Percentiles rank a stretch among this genome's conserved stretches.
Evolutionary conservation across 2,329 filamentous ascomycete species (phyloP).

Genomic region (Fusarium equiseti): DNA sequence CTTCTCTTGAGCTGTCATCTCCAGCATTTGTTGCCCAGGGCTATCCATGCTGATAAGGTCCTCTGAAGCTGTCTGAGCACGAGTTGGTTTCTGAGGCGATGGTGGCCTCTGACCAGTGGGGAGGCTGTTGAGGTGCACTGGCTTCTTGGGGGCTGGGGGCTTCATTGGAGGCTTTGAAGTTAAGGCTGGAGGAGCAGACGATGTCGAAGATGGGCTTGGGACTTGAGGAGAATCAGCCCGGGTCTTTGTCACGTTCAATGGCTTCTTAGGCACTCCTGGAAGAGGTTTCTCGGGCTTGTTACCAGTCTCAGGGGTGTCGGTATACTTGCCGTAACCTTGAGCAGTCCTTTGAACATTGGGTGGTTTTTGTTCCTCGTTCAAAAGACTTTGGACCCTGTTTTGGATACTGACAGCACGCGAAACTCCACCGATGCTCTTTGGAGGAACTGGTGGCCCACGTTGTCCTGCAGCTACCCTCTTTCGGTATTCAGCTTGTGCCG

Average conservation of each 20-base stretch:
- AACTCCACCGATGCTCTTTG: conserved; percentile 68
- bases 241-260: conserved; percentile 54
- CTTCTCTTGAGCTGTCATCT: conserved; percentile 69
- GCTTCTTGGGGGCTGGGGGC: conserved; percentile 71
- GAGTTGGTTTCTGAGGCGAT: conserved; percentile 60
- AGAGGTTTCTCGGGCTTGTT: conserved; percentile 55
- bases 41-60: conserved; percentile 60
- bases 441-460: conserved; percentile 56
- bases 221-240: conserved; percentile 47
- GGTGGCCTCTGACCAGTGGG: conserved; percentile 57
- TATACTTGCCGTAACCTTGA: conserved; percentile 90
- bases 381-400: conserved; percentile 85
- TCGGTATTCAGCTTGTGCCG: conserved; percentile 89
- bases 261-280: conserved; percentile 65
- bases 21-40: conserved; percentile 62
- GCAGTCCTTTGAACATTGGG: conserved; percentile 75
- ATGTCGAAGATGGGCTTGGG: conserved; percentile 33
- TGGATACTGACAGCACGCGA: conserved; percentile 87
- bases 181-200: conserved; percentile 44
- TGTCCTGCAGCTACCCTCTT: conserved; percentile 72
- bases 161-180: conserved; percentile 51
- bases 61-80: conserved; percentile 48
- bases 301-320: conserved; percentile 64
- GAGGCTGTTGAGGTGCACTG: conserved; percentile 69
- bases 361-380: conserved; percentile 79